Conservation (phyloP, 2,329 filamentous ascomycete genomes). For the Fusarium brevicatenulatum region DNA sequence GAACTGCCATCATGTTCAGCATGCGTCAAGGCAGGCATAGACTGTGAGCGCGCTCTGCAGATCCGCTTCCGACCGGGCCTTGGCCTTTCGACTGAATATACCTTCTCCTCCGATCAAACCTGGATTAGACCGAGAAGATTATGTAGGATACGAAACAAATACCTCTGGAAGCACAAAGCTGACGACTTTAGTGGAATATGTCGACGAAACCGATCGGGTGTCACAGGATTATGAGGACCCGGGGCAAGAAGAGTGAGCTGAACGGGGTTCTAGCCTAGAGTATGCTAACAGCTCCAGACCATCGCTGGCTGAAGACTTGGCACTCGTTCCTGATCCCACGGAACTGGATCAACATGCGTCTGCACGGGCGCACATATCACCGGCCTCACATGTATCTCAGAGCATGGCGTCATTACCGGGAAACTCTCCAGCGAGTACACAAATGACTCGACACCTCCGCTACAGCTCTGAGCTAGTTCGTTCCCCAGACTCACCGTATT, state of each 20-base stretch:
- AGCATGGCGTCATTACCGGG: background rate
- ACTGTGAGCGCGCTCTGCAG: background rate
- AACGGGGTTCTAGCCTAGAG: background rate
- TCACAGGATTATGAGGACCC: background rate
- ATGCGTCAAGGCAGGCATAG: background rate
- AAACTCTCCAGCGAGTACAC: background rate
- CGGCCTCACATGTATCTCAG: background rate
- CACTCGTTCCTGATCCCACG: background rate
- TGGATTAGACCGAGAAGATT: background rate
- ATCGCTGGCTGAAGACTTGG: rapidly evolving
- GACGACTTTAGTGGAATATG: background rate
- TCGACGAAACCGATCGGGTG: background rate
- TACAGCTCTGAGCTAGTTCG: background rate
- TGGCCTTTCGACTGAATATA: background rate
- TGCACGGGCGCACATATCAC: background rate
- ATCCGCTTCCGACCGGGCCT: background rate
- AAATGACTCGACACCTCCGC: background rate
- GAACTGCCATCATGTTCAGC: background rate
- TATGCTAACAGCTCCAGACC: background rate
- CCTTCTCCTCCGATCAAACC: background rate
- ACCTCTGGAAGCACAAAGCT: background rate
- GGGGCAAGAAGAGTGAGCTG: background rate
- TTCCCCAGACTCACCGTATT: background rate
- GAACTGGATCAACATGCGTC: rapidly evolving
- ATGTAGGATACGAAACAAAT: background rate